Evolutionary conservation across 2,329 filamentous ascomycete species (phyloP).

Genomic region (Scedosporium minutisporum): DNA sequence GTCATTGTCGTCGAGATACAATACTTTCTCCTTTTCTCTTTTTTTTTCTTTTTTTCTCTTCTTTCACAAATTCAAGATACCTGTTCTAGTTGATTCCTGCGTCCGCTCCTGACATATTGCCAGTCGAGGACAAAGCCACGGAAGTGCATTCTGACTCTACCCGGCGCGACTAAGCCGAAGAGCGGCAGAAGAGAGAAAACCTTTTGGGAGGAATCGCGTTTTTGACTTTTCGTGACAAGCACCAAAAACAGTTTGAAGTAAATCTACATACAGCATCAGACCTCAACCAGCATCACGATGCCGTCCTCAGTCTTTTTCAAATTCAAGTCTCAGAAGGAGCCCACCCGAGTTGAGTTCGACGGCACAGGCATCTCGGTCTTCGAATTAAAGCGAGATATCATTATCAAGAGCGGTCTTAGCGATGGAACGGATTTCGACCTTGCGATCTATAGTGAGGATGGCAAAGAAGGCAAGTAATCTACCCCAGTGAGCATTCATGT

Average conservation of each 20-base stretch:
- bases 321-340: constrained; percentile 98
- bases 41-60: background rate
- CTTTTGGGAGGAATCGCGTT: background rate
- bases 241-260: background rate
- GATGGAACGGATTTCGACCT: constrained; percentile 96
- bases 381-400: constrained; percentile 97
- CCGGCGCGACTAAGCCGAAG: background rate
- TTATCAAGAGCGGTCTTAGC: constrained; percentile 83
- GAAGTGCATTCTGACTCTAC: background rate
- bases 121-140: background rate
- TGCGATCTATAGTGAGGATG: constrained; percentile 86
- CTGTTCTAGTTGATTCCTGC: constrained; percentile 5
- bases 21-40: background rate
- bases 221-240: background rate
- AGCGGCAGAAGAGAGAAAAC: background rate
- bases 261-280: background rate
- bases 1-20: background rate
- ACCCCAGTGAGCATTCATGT: background rate
- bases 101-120: background rate
- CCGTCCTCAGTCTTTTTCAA: constrained; percentile 98
- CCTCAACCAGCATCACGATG: constrained; percentile 47
- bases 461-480: constrained; percentile 64
- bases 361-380: constrained; percentile 97
- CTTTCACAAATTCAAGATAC: constrained; percentile 2
- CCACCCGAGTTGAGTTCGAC: constrained; percentile 89